phyloP scores from a whole-genome alignment of 139 green algal genomes.

The Micractinium conductrix region DNA sequence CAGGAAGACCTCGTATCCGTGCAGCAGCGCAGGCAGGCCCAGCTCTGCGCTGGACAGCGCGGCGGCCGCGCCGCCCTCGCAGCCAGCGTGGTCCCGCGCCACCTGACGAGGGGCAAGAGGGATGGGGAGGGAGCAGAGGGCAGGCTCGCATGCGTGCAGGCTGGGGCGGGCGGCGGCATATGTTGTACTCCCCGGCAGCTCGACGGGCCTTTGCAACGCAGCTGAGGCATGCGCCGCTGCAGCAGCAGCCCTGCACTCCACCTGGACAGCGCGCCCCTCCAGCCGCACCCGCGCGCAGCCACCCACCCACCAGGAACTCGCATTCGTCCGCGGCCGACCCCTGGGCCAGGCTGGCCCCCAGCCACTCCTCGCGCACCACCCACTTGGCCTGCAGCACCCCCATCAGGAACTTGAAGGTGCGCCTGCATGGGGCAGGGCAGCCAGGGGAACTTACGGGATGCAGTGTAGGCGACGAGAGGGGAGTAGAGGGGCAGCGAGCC shows the following conservation, averaged over 20 bases:
- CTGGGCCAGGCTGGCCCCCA: constrained; percentile 17
- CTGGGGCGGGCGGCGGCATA: too few species aligned
- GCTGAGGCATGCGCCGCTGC: too few species aligned
- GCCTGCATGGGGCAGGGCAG: not conserved
- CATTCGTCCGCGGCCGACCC: constrained; percentile 10
- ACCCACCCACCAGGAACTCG: constrained; percentile 25
- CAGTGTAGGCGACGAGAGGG: not conserved
- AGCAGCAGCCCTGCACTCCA: not conserved
- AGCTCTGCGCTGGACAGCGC: not conserved
- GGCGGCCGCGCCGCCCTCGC: not conserved
- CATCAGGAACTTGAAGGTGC: constrained; percentile 52
- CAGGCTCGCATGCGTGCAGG: not conserved
- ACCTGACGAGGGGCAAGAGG: not conserved
- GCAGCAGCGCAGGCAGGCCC: constrained; percentile 34
- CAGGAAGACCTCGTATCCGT: constrained; percentile 38
- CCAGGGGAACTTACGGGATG: not conserved
- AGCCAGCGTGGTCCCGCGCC: not conserved
- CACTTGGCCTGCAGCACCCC: constrained; percentile 27
- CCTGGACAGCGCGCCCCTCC: too few species aligned
- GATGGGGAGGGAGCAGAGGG: not conserved
- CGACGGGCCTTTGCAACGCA: too few species aligned
- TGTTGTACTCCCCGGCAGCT: too few species aligned
- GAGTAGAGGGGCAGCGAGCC: not conserved
- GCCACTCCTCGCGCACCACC: constrained; percentile 35
- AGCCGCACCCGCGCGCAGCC: too few species aligned